These are phyloP conservation scores for Schoenoplectus tabernaemontani DNA, from an alignment of 202 grass and related monocot genomes.

Conservation along the genomic window DNA sequence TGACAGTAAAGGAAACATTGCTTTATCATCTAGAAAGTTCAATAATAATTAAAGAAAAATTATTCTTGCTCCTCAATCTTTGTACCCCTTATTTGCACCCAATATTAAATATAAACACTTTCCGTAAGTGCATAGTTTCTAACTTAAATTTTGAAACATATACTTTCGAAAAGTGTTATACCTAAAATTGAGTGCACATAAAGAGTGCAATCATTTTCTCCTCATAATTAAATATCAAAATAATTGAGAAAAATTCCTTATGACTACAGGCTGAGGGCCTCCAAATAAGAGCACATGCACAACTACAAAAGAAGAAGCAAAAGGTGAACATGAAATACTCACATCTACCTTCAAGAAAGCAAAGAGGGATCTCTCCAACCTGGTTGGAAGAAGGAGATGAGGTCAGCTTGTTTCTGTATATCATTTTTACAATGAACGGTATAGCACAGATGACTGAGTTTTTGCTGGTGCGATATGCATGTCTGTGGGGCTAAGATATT, in stretches of 20 bases:
- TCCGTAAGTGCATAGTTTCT: too few species aligned
- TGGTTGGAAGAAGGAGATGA: slow-evolving; percentile 84
- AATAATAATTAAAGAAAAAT: too few species aligned
- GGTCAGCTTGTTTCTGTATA: slow-evolving; percentile 33
- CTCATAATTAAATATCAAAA: too few species aligned
- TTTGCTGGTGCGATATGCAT: too few species aligned
- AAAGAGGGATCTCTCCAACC: slow-evolving; percentile 66
- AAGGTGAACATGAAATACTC: slow-evolving; percentile 76
- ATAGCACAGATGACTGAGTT: background rate
- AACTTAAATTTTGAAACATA: too few species aligned
- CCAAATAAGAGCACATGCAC: slow-evolving; percentile 71
- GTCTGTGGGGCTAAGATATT: too few species aligned
- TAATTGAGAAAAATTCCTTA: background rate
- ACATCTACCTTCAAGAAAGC: slow-evolving; percentile 52
- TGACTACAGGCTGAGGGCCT: slow-evolving; percentile 49
- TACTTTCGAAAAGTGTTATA: too few species aligned
- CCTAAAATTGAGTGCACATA: too few species aligned
- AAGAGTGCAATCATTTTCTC: too few species aligned
- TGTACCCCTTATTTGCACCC: too few species aligned
- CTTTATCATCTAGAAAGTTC: background rate
- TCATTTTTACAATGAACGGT: slow-evolving; percentile 19
- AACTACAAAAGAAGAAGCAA: slow-evolving; percentile 70
- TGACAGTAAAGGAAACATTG: background rate
- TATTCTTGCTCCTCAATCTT: too few species aligned
- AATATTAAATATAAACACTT: too few species aligned